Conservation (phyloP, 1,284 basidiomycete genomes). For the Apiotrichum siamense region DNA sequence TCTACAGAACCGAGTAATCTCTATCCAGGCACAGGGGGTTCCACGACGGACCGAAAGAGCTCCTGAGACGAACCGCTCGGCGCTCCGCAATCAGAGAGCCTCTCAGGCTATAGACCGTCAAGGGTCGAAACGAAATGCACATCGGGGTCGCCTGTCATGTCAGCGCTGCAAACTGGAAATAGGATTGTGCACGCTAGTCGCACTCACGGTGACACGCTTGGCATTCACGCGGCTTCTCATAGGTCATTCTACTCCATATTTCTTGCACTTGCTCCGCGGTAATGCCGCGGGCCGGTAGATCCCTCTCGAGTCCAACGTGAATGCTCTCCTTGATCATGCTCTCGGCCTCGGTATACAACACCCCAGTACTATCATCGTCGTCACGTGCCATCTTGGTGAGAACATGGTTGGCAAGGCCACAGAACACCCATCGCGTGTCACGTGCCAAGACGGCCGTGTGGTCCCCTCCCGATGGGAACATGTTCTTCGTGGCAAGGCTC, state of each 20-base stretch:
- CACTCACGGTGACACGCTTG: slow-evolving; percentile 7
- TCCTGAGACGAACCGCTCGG: too few relatives aligned
- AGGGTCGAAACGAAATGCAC: slow-evolving; percentile 1
- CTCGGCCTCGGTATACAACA: slow-evolving; percentile 21
- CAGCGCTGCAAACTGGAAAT: too few relatives aligned
- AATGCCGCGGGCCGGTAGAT: slow-evolving; percentile 26
- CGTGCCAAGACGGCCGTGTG: slow-evolving; percentile 5
- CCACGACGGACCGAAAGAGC: too few relatives aligned
- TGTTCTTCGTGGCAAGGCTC: slow-evolving; percentile 24
- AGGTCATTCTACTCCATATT: slow-evolving; percentile 7
- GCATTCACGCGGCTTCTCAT: neutral
- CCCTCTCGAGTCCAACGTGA: slow-evolving; percentile 16
- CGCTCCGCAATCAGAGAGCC: too few relatives aligned
- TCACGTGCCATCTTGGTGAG: slow-evolving; percentile 20
- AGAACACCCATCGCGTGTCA: slow-evolving; percentile 14
- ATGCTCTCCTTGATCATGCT: slow-evolving; percentile 16
- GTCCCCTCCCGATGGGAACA: slow-evolving; percentile 22
- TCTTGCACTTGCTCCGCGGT: slow-evolving; percentile 8
- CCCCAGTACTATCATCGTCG: slow-evolving; percentile 28
- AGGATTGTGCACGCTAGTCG: too few relatives aligned
- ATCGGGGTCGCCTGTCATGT: neutral
- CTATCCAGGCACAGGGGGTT: too few relatives aligned
- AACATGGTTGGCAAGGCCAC: slow-evolving; percentile 20
- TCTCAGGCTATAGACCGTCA: neutral
- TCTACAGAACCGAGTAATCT: too few relatives aligned